phyloP scores from a whole-genome alignment of 148 eudicot species.

The Suaeda aralocaspica region DNA sequence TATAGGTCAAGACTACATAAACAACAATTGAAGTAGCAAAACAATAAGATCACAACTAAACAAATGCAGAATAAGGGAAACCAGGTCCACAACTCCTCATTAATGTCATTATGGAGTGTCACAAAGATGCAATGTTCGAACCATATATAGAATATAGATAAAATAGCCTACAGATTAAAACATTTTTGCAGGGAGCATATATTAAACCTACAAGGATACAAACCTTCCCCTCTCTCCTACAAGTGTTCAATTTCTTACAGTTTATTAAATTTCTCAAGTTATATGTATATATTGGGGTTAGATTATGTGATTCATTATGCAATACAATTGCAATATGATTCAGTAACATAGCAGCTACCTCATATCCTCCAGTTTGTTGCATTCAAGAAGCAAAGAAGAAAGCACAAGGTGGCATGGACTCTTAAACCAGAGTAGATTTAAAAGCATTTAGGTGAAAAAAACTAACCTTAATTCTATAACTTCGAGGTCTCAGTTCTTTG shows the following conservation, averaged over 20 bases:
- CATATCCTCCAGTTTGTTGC: background rate
- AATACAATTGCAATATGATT: background rate
- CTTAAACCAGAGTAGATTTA: background rate
- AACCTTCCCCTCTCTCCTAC: no score
- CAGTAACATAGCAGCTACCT: background rate
- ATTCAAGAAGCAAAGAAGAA: background rate
- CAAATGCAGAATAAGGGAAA: background rate
- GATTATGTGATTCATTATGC: background rate
- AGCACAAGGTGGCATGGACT: background rate
- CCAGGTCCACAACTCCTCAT: background rate
- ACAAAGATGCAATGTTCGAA: background rate
- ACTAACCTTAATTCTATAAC: slow-evolving; percentile 83
- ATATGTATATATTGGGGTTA: no score
- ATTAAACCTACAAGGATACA: no score
- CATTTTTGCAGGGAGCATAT: background rate
- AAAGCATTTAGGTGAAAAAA: slow-evolving; percentile 8
- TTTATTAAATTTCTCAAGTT: no score
- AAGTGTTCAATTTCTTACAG: no score
- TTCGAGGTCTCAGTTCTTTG: slow-evolving; percentile 78
- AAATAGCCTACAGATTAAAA: background rate
- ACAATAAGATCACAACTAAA: background rate
- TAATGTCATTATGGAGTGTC: background rate
- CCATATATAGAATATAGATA: no score
- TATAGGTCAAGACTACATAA: background rate
- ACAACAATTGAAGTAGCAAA: background rate